phyloP scores from a whole-genome alignment of 2,329 filamentous ascomycete species.

The Zasmidium angulare region DNA sequence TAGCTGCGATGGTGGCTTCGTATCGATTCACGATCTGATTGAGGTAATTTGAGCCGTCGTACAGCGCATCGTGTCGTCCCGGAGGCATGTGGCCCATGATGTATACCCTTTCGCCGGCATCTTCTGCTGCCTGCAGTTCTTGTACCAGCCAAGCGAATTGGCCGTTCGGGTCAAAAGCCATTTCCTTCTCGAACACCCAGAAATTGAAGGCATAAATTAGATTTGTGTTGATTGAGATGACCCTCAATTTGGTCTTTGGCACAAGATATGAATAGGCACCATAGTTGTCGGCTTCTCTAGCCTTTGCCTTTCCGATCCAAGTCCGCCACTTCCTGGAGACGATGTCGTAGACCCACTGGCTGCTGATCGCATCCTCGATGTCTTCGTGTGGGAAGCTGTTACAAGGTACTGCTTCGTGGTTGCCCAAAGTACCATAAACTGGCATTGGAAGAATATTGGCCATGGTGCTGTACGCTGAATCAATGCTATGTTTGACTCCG shows the following conservation, averaged over 20 bases:
- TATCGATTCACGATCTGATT: slow-evolving; percentile 47
- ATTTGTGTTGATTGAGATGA: slow-evolving; percentile 63
- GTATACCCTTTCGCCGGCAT: slow-evolving; percentile 54
- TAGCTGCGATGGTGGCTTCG: slow-evolving; percentile 53
- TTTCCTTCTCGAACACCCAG: slow-evolving; percentile 53
- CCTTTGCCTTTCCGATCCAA: slow-evolving; percentile 48
- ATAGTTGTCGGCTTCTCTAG: slow-evolving; percentile 37
- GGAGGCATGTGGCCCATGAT: slow-evolving; percentile 59
- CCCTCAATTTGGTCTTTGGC: slow-evolving; percentile 45
- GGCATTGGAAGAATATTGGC: slow-evolving; percentile 44
- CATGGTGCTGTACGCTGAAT: slow-evolving; percentile 45
- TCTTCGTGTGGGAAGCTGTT: slow-evolving; percentile 22
- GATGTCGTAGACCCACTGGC: slow-evolving; percentile 56
- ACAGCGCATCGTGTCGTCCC: slow-evolving; percentile 53
- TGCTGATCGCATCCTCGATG: slow-evolving; percentile 23
- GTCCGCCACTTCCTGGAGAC: slow-evolving; percentile 49
- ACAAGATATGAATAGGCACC: slow-evolving; percentile 53
- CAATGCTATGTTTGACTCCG: slow-evolving; percentile 40
- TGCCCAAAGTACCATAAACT: slow-evolving; percentile 57
- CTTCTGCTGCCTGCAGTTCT: slow-evolving; percentile 56
- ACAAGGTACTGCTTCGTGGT: slow-evolving; percentile 52
- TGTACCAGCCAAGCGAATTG: slow-evolving; percentile 56
- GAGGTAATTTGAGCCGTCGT: slow-evolving; percentile 44
- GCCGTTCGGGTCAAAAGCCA: slow-evolving; percentile 52
- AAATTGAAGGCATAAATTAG: slow-evolving; percentile 61